Base-by-base conservation (phyloP, 129 eudicot species). In the Kitagawia praeruptora region DNA sequence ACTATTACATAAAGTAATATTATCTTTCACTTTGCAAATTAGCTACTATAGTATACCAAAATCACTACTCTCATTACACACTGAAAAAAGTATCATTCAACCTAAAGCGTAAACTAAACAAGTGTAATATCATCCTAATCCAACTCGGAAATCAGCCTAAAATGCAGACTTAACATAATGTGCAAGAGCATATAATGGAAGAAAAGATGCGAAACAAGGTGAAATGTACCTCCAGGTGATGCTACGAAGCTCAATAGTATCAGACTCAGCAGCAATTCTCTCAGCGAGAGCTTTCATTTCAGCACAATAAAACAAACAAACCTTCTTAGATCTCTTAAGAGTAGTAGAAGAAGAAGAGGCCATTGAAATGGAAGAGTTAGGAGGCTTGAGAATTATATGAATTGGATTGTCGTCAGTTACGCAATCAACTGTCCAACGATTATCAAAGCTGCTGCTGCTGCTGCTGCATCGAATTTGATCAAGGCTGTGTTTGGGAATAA, bases 371-470 rank as follows among this genome's bases (percentile, higher is more conserved):
- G 90, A 61, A 48, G 76, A 34, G 9, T 82, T 37, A 2, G 97
- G 87, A 56, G 98, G 96, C 78, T 90, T 88, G 23, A 93, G 92
- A 23, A 92, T 92, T 45, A 95, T 88, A 81, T 92, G 97, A 75
- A 95, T 92, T 2, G 99, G 99, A 74, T 92, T 96, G 45, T 81
- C 75, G 40, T 91, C 91, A 25, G 93, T 69, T 4, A 88, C 92
- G 72, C 96, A 90, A 77, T 92, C 99, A 12, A 95, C 90, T 2
- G 97, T 95, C 99, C 99, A 95, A 77, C 85, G 88, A 78, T 82
- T 86, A 21, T 85, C 87, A 64, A 86, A 85, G 76, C 79, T 80
- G 56, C 28, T 81, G 39, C 77, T 78, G 74, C 38, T 81, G 19
- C 25, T 90, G 86, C 37, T 34, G 86, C 92, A 90, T 28, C 81